phyloP scores from a whole-genome alignment of 1,284 basidiomycete genomes.

The Trametes pubescens region DNA sequence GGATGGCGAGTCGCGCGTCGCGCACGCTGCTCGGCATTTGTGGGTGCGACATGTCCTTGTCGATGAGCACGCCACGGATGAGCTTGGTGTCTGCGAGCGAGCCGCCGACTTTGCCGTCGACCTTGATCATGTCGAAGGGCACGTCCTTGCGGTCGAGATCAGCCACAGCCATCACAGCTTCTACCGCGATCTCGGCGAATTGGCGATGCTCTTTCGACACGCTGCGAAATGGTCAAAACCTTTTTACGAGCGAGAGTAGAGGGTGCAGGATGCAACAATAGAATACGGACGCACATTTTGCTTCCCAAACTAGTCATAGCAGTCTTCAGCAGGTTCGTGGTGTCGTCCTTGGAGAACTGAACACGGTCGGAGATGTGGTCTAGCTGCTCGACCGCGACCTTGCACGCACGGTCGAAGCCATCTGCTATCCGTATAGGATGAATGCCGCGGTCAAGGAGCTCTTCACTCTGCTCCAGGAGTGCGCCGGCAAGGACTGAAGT shows the following conservation, averaged over 20 bases:
- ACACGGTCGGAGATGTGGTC: slow-evolving; percentile 94
- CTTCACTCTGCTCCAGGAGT: slow-evolving; percentile 89
- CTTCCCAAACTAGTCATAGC: slow-evolving; percentile 96
- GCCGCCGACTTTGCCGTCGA: slow-evolving; percentile 98
- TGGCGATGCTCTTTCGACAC: slow-evolving; percentile 96
- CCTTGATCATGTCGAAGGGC: slow-evolving; percentile 98
- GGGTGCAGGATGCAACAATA: no score
- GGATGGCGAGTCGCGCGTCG: slow-evolving; percentile 94
- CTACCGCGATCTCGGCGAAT: slow-evolving; percentile 98
- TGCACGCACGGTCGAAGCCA: slow-evolving; percentile 95
- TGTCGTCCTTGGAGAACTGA: slow-evolving; percentile 85
- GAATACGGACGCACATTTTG: slow-evolving; percentile 81
- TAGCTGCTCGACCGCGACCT: slow-evolving; percentile 89
- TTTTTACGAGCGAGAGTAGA: neutral
- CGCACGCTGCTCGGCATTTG: slow-evolving; percentile 93
- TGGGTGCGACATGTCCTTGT: slow-evolving; percentile 99
- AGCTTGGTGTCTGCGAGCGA: slow-evolving; percentile 93
- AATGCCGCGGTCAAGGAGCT: slow-evolving; percentile 95
- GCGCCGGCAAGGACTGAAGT: slow-evolving; percentile 95
- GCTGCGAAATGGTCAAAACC: slow-evolving; percentile 51
- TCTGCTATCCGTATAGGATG: slow-evolving; percentile 99
- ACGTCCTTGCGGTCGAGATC: slow-evolving; percentile 96
- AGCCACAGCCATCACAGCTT: slow-evolving; percentile 95
- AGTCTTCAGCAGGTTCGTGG: slow-evolving; percentile 90
- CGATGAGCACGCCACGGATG: slow-evolving; percentile 95